phyloP scores from a whole-genome alignment of 2,329 filamentous ascomycete genomes.

The Pyrenophora graminea region DNA sequence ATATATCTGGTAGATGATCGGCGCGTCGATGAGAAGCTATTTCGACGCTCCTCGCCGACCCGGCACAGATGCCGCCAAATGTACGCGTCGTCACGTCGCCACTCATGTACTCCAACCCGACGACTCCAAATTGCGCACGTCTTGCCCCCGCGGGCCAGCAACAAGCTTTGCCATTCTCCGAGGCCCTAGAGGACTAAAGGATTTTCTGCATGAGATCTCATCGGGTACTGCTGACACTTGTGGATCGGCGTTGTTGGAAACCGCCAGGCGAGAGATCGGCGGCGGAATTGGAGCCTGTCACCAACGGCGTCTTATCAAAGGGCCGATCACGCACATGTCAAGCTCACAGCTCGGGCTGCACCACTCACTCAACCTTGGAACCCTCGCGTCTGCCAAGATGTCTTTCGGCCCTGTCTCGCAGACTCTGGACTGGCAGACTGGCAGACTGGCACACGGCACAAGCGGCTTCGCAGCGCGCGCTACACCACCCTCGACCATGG shows the following conservation, averaged over 20 bases:
- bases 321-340: slow-evolving; percentile 8
- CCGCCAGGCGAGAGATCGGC: slow-evolving; percentile 15
- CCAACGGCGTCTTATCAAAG: slow-evolving; percentile 25
- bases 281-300: slow-evolving; percentile 11
- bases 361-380: background rate
- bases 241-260: slow-evolving; percentile 18
- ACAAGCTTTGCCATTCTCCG: slow-evolving; percentile 3
- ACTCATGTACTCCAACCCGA: background rate
- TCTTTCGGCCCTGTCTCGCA: slow-evolving; percentile 8
- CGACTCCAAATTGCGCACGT: slow-evolving; percentile 3
- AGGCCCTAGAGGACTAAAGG: slow-evolving; percentile 1
- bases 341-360: slow-evolving; percentile 10
- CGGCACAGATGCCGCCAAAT: slow-evolving; percentile 1
- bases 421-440: no score
- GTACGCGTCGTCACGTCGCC: slow-evolving; percentile 12
- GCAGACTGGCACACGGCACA: background rate
- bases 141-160: slow-evolving; percentile 3
- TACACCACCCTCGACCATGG: background rate
- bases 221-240: slow-evolving; percentile 10
- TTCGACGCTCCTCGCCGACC: slow-evolving; percentile 6
- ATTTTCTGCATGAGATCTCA: slow-evolving; percentile 3
- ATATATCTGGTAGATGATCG: background rate
- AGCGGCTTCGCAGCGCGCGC: background rate
- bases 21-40: slow-evolving; percentile 3
- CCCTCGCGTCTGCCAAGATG: slow-evolving; percentile 14